Evolutionary conservation across 495 filamentous ascomycete species (phyloP), one percentile per base, ranked within the genome.

Genomic region (Jackrogersella minutella): DNA sequence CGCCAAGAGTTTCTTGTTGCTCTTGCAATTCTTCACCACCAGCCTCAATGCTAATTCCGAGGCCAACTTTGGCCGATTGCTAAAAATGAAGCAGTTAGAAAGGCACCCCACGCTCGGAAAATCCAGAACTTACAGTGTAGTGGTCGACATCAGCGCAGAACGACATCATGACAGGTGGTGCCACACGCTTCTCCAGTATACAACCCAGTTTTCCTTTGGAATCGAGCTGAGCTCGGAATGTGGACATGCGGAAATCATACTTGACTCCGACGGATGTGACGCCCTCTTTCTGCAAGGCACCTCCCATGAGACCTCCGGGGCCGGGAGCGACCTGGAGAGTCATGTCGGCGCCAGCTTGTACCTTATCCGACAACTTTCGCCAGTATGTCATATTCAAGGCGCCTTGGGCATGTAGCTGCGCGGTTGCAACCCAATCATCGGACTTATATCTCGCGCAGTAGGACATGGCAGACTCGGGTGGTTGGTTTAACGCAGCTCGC

Each of bases 61-160:
- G 83, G 61, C 96, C 96, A 74, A 98, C 84, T 82, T 97, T 98
- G 62, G 94, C 91, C 78, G 88, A 83, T 90, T 96, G 92, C 96
- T 98, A 77, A 55, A 71, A 43, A 56, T 14, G 30, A 49, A 33
- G 5, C 36, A 26, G 62, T 78, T 62, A 80, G 72, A 43, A 16
- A 3, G 21, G 13, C 8, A 21, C 9, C 19, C 17, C 13, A 22
- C 16, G 1, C 1, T 52, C n/a, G 22, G n/a, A 3, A 28, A 51
- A 3, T 9, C 60, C 52, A 13, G 28, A 13, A 78, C 90, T 78
- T 86, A 98, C 95, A 85, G 95, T 95, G 66, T 86, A 83, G 78
- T 98, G 96, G 79, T 99, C 96, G 74, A 99, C 93, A 77, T 99
- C 96, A 68, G 93, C 95, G 40, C 94, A 91, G 78, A 99, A 97